Evolutionary conservation across 345 rosid genomes (phyloP).

Genomic region (Citrus medica): DNA sequence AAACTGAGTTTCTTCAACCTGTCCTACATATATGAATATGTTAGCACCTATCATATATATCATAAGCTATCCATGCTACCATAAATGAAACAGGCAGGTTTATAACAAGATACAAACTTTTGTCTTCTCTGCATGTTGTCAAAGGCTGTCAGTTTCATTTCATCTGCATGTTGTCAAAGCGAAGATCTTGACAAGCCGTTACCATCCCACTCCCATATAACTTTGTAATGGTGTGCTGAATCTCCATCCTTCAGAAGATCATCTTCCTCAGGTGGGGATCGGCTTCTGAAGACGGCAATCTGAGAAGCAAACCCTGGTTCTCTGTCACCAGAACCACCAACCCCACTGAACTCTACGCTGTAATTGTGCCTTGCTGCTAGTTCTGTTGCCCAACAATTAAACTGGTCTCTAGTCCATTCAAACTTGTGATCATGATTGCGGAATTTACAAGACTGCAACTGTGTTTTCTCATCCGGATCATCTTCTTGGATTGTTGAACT

Average conservation of each 20-base stretch:
- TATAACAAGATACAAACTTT: neutral
- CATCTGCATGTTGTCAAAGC: neutral
- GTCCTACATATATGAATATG: neutral
- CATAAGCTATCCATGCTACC: neutral
- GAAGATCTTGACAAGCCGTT: neutral
- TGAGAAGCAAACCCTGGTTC: conserved; percentile 95
- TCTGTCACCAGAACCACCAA: conserved; percentile 66
- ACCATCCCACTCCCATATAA: conserved; percentile 80
- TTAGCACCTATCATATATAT: neutral
- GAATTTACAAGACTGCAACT: conserved; percentile 50
- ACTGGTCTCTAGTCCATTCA: conserved; percentile 95
- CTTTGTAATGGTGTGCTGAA: conserved; percentile 33
- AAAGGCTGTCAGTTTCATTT: neutral
- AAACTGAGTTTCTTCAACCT: no score
- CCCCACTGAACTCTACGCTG: conserved; percentile 79
- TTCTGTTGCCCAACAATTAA: conserved; percentile 62
- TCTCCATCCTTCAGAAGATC: conserved; percentile 6
- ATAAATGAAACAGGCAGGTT: neutral
- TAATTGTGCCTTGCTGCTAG: conserved; percentile 59
- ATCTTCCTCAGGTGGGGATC: conserved; percentile 7
- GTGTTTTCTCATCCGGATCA: conserved; percentile 45
- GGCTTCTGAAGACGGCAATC: conserved; percentile 67
- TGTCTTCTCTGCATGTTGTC: neutral
- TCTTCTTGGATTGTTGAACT: conserved; percentile 45
- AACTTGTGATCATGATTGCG: conserved; percentile 98